phyloP scores from a whole-genome alignment of 1,139 yeast genomes.

The Pichia kudriavzevii region DNA sequence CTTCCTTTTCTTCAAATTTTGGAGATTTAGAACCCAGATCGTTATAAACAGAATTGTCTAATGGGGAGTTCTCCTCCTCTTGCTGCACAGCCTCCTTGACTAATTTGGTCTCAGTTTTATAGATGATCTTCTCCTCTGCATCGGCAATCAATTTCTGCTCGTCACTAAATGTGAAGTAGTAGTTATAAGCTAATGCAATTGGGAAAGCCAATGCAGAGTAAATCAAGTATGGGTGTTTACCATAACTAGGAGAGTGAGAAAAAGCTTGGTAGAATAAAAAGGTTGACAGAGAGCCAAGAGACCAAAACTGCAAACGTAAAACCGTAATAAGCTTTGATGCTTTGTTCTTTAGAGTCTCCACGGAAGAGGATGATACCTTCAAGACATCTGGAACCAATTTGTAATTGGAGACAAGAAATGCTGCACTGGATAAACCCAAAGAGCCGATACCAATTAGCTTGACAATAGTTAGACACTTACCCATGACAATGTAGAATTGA shows the following conservation, averaged over 20 bases:
- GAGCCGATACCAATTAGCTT: conserved; percentile 47
- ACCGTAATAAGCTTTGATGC: conserved; percentile 24
- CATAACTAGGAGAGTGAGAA: conserved; percentile 35
- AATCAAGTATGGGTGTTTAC: conserved; percentile 49
- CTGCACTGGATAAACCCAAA: conserved; percentile 41
- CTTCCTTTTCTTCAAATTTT: conserved; percentile 21
- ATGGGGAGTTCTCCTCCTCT: conserved; percentile 32
- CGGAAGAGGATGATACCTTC: conserved; percentile 1
- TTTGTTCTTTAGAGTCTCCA: conserved; percentile 8
- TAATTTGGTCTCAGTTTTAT: conserved; percentile 20
- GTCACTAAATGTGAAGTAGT: conserved; percentile 20
- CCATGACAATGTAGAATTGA: no score
- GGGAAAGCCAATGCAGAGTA: conserved; percentile 50
- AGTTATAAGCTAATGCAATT: conserved; percentile 28
- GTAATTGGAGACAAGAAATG: conserved; percentile 35
- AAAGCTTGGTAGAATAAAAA: conserved; percentile 38
- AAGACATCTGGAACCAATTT: conserved; percentile 30
- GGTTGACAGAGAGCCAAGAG: conserved; percentile 35
- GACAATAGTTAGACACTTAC: conserved; percentile 40
- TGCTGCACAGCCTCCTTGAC: conserved; percentile 15
- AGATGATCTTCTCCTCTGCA: conserved; percentile 13
- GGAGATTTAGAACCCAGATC: conserved; percentile 31
- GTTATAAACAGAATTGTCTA: conserved; percentile 48
- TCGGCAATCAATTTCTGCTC: conserved; percentile 22
- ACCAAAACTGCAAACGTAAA: conserved; percentile 30